Conservation (phyloP, 2,329 filamentous ascomycete species). For the Verticillium klebahnii region DNA sequence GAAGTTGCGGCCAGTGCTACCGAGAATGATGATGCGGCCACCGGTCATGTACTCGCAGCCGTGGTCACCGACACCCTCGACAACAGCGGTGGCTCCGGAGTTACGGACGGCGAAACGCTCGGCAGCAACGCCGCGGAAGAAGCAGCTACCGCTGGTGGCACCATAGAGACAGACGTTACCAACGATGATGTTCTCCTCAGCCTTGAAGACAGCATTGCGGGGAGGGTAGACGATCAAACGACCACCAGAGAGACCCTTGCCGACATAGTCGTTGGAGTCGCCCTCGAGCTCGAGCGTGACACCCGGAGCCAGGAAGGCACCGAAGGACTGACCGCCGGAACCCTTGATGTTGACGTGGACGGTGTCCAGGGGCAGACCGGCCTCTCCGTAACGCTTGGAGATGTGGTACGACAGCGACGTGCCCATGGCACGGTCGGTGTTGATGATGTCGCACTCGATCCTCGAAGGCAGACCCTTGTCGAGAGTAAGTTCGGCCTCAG, state of each 20-base stretch:
- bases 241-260: constrained; percentile 91
- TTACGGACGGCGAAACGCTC: constrained; percentile 97
- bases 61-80: constrained; percentile 94
- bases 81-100: constrained; percentile 91
- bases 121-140: constrained; percentile 94
- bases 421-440: constrained; percentile 91
- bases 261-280: constrained; percentile 94
- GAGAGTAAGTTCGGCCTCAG: constrained; percentile 87
- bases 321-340: constrained; percentile 94
- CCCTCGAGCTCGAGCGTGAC: constrained; percentile 93
- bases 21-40: constrained; percentile 81
- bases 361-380: constrained; percentile 84
- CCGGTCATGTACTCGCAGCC: constrained; percentile 99
- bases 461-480: constrained; percentile 91
- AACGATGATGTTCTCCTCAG: constrained; percentile 90
- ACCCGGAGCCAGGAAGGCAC: constrained; percentile 88
- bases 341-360: constrained; percentile 96
- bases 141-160: constrained; percentile 84
- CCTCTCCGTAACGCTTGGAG: constrained; percentile 86
- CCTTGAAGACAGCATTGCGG: constrained; percentile 85
- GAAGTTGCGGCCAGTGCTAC: constrained; percentile 91
- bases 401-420: constrained; percentile 95
- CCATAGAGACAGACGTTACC: constrained; percentile 96
- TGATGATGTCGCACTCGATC: constrained; percentile 94
- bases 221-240: constrained; percentile 91